phyloP scores from a whole-genome alignment of 2,329 filamentous ascomycete genomes.

The Pseudogymnoascus sp. region DNA sequence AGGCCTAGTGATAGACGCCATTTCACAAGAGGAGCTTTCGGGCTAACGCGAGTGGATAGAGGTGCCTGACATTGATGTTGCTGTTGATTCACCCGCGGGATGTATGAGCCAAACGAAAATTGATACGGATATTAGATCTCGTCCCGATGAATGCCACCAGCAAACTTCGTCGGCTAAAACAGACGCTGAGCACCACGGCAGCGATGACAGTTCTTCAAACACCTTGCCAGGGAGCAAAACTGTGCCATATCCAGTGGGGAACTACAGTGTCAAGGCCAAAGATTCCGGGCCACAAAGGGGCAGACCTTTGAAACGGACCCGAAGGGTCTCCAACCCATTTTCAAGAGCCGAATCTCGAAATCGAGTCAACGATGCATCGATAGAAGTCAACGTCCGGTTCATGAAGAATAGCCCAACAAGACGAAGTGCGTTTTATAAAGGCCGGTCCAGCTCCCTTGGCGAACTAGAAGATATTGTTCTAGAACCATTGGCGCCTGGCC shows the following conservation, averaged over 20 bases:
- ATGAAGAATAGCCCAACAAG: constrained; percentile 23
- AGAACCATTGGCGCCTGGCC: constrained; percentile 24
- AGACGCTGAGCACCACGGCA: neutral
- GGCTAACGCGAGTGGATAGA: neutral
- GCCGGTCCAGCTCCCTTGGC: neutral
- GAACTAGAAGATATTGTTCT: constrained; percentile 25
- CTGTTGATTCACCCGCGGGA: neutral
- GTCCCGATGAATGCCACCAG: neutral
- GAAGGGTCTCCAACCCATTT: constrained; percentile 22
- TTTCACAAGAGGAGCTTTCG: neutral
- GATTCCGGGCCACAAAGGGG: constrained; percentile 17
- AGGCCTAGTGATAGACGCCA: neutral
- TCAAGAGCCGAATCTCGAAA: constrained; percentile 22
- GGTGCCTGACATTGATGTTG: neutral
- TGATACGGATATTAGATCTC: neutral
- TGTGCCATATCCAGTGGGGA: neutral
- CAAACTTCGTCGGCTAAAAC: neutral
- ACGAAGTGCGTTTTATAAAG: neutral
- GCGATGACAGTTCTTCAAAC: neutral
- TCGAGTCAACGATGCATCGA: constrained; percentile 18
- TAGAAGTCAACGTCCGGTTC: constrained; percentile 21
- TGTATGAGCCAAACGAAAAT: neutral
- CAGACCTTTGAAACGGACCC: constrained; percentile 17
- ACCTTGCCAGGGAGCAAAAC: neutral
- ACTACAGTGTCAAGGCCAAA: neutral